phyloP scores from a whole-genome alignment of 441 rosid species.

The Breynia disticha region DNA sequence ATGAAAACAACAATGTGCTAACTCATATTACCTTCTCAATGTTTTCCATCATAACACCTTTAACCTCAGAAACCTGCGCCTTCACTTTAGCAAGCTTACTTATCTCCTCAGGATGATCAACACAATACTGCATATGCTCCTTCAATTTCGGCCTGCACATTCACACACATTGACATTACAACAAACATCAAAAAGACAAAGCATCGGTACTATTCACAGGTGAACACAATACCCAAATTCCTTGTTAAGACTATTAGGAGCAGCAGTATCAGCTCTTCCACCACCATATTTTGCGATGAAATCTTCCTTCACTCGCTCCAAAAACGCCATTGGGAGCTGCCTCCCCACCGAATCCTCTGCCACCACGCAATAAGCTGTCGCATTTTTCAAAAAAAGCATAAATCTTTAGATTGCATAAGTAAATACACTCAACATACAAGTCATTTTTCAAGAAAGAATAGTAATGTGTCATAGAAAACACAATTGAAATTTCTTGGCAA shows the following conservation, averaged over 20 bases:
- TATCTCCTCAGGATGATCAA: conserved; percentile 63
- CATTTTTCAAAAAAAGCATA: too few species aligned
- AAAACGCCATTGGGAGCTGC: conserved; percentile 78
- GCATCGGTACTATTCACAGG: neutral
- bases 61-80: conserved; percentile 78
- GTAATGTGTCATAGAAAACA: too few species aligned
- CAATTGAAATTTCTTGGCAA: neutral
- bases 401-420: too few species aligned
- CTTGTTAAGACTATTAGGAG: conserved; percentile 60
- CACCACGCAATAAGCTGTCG: conserved; percentile 92
- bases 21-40: conserved; percentile 47
- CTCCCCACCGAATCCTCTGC: conserved; percentile 81
- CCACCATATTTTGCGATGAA: conserved; percentile 65
- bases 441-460: too few species aligned
- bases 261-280: conserved; percentile 64
- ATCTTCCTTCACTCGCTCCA: conserved; percentile 79
- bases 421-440: too few species aligned
- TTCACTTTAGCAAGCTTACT: conserved; percentile 69
- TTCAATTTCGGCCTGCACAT: conserved; percentile 52
- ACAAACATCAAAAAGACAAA: neutral
- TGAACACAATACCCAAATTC: conserved; percentile 60
- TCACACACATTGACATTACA: conserved; percentile 1
- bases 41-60: conserved; percentile 84
- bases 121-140: conserved; percentile 70
- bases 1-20: neutral